These are phyloP conservation scores for Sugiyamaella smithiae DNA, from an alignment of 805 yeast genomes.

Conservation along the genomic window DNA sequence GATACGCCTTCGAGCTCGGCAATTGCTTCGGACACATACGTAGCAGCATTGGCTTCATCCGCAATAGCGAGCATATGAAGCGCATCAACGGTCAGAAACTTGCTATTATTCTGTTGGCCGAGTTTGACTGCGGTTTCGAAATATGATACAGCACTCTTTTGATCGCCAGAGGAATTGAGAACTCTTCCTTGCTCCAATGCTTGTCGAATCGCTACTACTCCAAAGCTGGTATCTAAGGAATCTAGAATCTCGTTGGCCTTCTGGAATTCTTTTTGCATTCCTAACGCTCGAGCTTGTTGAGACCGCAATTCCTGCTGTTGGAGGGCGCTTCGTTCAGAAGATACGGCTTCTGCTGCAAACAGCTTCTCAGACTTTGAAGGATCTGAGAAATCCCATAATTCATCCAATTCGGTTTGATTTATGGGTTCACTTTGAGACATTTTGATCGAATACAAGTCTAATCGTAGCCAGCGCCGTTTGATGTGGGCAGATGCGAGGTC, in stretches of 20 bases:
- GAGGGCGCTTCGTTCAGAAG: not conserved
- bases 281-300: not conserved
- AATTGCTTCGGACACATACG: not conserved
- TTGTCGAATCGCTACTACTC: not conserved
- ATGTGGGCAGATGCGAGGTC: too few relatives aligned
- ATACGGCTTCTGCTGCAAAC: not conserved
- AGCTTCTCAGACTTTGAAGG: not conserved
- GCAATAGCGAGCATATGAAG: conserved; percentile 6
- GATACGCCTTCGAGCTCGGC: not conserved
- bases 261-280: not conserved
- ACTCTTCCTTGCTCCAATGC: not conserved
- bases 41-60: conserved; percentile 2
- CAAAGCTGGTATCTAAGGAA: not conserved
- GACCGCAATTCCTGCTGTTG: not conserved
- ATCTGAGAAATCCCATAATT: not conserved
- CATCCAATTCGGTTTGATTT: not conserved
- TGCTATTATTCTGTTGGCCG: not conserved
- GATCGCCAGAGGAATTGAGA: not conserved
- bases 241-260: not conserved
- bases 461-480: too few relatives aligned
- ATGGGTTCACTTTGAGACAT: too few relatives aligned
- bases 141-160: not conserved
- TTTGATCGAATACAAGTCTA: too few relatives aligned
- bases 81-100: not conserved
- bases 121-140: not conserved